Evolutionary conservation across 2,329 filamentous ascomycete species (phyloP).

Genomic region (Aspergillus niger): DNA sequence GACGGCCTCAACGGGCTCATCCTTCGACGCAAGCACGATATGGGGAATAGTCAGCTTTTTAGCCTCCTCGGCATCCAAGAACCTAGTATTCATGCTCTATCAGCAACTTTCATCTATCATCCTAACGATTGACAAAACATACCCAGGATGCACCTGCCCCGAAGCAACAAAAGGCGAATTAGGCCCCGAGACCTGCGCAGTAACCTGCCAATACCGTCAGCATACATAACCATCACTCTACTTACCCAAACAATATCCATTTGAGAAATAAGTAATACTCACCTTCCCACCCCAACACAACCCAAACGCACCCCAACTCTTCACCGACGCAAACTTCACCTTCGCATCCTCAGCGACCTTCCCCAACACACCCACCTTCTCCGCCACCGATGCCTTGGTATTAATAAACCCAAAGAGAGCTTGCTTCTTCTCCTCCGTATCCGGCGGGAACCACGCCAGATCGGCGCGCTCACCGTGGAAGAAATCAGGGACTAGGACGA

Average conservation of each 20-base stretch:
- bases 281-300: constrained; percentile 75
- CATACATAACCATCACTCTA: background rate
- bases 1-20: constrained; percentile 60
- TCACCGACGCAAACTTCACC: constrained; percentile 56
- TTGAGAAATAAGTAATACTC: constrained; percentile 27
- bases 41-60: constrained; percentile 62
- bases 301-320: constrained; percentile 64
- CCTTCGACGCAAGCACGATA: constrained; percentile 65
- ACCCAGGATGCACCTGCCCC: constrained; percentile 41
- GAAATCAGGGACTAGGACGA: constrained; percentile 47
- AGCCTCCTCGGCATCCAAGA: constrained; percentile 60
- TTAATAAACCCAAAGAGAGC: constrained; percentile 61
- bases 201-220: constrained; percentile 13
- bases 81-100: constrained; percentile 20
- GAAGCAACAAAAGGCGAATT: constrained; percentile 56
- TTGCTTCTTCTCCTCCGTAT: constrained; percentile 65
- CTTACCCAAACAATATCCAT: background rate
- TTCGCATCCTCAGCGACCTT: constrained; percentile 49
- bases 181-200: constrained; percentile 49
- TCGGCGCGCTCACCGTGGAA: constrained; percentile 49
- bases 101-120: background rate
- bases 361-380: constrained; percentile 35
- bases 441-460: constrained; percentile 58
- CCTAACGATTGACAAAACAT: constrained; percentile 3
- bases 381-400: constrained; percentile 36